Evolutionary conservation across 2,329 filamentous ascomycete species (phyloP).

Genomic region (Cadophora gregata): DNA sequence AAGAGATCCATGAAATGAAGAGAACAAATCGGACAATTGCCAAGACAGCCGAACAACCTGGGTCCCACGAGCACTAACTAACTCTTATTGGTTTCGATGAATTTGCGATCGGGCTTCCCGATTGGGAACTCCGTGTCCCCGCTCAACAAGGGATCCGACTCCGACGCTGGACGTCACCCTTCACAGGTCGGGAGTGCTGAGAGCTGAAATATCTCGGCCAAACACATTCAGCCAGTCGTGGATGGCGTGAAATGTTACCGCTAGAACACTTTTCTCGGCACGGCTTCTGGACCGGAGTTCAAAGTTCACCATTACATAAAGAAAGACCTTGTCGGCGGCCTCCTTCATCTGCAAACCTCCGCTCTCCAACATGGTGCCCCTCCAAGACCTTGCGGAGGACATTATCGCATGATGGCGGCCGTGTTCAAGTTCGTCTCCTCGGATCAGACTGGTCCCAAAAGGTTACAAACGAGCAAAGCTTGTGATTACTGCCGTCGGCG

Average conservation of each 20-base stretch:
- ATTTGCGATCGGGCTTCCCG: neutral
- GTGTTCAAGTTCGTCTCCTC: constrained; percentile 64
- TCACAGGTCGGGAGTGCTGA: neutral
- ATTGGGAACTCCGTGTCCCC: neutral
- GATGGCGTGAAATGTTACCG: neutral
- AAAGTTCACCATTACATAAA: too few species aligned
- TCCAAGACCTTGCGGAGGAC: neutral
- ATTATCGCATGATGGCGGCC: neutral
- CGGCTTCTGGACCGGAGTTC: neutral
- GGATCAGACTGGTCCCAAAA: constrained; percentile 56
- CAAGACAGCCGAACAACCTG: too few species aligned
- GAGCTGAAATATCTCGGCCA: neutral
- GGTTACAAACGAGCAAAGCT: constrained; percentile 64
- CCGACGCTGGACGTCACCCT: neutral
- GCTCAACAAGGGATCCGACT: neutral
- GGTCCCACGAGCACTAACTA: too few species aligned
- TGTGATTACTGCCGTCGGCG: constrained; percentile 57
- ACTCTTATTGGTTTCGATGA: too few species aligned
- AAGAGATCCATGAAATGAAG: too few species aligned
- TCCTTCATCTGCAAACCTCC: constrained; percentile 4
- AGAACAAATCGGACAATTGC: too few species aligned
- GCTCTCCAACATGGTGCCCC: neutral
- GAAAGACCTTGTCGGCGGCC: neutral
- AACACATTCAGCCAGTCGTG: neutral
- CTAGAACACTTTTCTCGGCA: neutral